A percentile compares a stretch with the other conserved stretches of the same genome.
These are phyloP conservation scores for Mercurialis annua DNA, from an alignment of 345 rosid genomes.

Conservation along the genomic window DNA sequence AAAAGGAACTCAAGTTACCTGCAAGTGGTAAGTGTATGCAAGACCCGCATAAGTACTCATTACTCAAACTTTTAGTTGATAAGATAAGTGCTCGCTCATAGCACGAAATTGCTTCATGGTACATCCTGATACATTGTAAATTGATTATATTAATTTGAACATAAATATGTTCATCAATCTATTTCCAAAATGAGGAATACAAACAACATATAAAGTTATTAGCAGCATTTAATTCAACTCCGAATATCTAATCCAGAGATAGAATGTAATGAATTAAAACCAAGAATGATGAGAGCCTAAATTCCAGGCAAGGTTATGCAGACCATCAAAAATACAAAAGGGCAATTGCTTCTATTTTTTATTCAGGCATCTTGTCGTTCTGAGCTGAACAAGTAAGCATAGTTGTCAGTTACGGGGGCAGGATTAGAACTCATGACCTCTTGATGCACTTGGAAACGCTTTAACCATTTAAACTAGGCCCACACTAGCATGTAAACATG, in stretches of 20 bases:
- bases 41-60: conserved; percentile 96
- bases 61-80: conserved; percentile 74
- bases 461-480: no score
- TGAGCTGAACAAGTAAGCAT: neutral
- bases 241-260: neutral
- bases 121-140: conserved; percentile 47
- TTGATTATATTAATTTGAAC: conserved; percentile 12
- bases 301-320: neutral
- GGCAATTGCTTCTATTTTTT: neutral
- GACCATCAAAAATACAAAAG: neutral
- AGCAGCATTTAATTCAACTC: neutral
- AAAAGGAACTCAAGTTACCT: conserved; percentile 43
- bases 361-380: neutral
- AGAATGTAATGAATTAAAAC: neutral
- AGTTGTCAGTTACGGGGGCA: conserved; percentile 80
- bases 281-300: neutral
- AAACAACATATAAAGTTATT: neutral
- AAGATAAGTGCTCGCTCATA: conserved; percentile 83
- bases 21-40: conserved; percentile 89
- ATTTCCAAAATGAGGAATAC: neutral
- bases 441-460: no score
- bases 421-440: no score
- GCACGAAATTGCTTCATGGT: conserved; percentile 59
- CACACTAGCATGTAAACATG: no score
- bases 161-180: neutral